These are phyloP conservation scores for Flagelloscypha sp. DNA, from an alignment of 768 basidiomycete species.

Conservation along the genomic window DNA sequence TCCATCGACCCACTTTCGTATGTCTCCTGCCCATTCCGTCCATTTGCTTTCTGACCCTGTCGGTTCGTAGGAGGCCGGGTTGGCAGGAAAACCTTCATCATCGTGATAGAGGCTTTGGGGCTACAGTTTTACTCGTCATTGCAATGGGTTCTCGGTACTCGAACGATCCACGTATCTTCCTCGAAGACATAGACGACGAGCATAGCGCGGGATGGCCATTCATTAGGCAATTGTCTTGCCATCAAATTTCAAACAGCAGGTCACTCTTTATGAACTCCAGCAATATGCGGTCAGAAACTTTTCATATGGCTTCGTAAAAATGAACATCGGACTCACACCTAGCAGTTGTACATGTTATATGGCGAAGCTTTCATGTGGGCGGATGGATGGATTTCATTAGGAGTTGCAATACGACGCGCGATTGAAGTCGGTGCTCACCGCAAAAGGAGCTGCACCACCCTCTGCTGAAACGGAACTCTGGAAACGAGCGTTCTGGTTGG, in stretches of 20 bases:
- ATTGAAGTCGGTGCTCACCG: constrained; percentile 43
- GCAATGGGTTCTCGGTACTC: constrained; percentile 38
- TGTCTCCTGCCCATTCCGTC: too few species aligned
- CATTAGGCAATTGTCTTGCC: constrained; percentile 30
- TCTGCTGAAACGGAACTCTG: constrained; percentile 43
- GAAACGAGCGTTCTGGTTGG: constrained; percentile 36
- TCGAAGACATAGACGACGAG: constrained; percentile 21
- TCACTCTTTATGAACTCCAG: constrained; percentile 34
- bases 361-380: constrained; percentile 21
- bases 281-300: constrained; percentile 19
- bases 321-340: constrained; percentile 24
- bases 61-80: constrained; percentile 35
- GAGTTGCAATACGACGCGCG: constrained; percentile 31
- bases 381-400: constrained; percentile 26
- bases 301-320: constrained; percentile 24
- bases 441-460: constrained; percentile 20
- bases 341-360: constrained; percentile 27
- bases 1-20: constrained; percentile 35
- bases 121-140: constrained; percentile 46
- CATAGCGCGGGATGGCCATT: constrained; percentile 35
- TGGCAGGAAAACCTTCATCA: constrained; percentile 28
- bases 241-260: constrained; percentile 22
- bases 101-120: constrained; percentile 36
- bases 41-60: constrained; percentile 35
- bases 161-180: constrained; percentile 33